These are phyloP conservation scores for Oryza brachyantha DNA, from an alignment of 176 grass and related monocot genomes.

Conservation along the genomic window DNA sequence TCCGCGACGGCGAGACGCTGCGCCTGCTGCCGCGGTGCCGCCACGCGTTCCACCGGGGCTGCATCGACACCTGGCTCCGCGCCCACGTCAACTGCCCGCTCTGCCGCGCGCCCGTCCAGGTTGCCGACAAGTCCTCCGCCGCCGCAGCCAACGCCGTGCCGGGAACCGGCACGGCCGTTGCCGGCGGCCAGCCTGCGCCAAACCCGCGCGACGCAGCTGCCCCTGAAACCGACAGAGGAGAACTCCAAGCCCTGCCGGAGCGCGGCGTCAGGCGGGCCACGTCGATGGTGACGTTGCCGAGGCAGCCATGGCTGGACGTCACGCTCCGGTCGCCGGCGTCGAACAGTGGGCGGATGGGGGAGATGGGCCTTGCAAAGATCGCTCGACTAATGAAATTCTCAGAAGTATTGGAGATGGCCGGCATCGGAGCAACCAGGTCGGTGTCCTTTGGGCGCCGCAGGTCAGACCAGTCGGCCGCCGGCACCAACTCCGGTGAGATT, in stretches of 20 bases:
- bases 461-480: constrained; percentile 4
- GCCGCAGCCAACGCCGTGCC: background rate
- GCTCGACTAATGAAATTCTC: constrained; percentile 21
- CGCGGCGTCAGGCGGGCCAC: constrained; percentile 22
- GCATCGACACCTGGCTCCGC: constrained; percentile 87
- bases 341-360: constrained; percentile 25
- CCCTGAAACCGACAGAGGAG: background rate
- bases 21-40: constrained; percentile 72
- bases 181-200: background rate
- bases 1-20: constrained; percentile 74
- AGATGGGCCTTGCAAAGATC: constrained; percentile 31
- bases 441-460: constrained; percentile 10
- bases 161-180: background rate
- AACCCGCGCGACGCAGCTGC: background rate
- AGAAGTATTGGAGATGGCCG: constrained; percentile 3
- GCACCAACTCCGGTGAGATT: background rate
- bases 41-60: constrained; percentile 79
- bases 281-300: constrained; percentile 40
- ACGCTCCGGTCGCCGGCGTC: constrained; percentile 11
- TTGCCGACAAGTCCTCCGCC: background rate
- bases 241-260: background rate
- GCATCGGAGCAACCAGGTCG: background rate
- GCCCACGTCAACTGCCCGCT: constrained; percentile 81
- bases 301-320: constrained; percentile 27
- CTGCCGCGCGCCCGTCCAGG: constrained; percentile 65